Evolutionary conservation across 2,329 filamentous ascomycete species (phyloP).

Genomic region (Exophiala aquamarina): DNA sequence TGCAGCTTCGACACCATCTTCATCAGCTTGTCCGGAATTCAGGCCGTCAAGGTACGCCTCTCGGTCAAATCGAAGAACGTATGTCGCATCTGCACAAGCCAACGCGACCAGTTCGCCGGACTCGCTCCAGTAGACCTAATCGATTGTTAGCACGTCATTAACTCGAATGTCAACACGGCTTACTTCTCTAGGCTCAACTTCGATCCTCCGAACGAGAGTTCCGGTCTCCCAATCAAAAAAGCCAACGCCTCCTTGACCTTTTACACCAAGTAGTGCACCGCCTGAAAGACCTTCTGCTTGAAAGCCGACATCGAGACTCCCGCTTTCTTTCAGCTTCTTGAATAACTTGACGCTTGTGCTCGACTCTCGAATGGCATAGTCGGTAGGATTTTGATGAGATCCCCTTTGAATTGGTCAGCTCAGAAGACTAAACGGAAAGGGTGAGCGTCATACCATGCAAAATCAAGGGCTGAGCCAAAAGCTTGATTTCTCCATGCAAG

Average conservation of each 20-base stretch:
- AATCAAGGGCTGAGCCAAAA: slow-evolving; percentile 92
- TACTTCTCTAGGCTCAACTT: slow-evolving; percentile 67
- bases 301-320: slow-evolving; percentile 90
- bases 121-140: slow-evolving; percentile 94
- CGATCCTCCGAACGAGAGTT: slow-evolving; percentile 85
- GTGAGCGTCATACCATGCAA: slow-evolving; percentile 78
- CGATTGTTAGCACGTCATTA: no score
- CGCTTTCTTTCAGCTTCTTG: slow-evolving; percentile 91
- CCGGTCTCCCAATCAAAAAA: slow-evolving; percentile 97
- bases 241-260: slow-evolving; percentile 89
- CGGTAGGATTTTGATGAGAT: slow-evolving; percentile 55
- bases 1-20: slow-evolving; percentile 90
- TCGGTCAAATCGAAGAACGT: slow-evolving; percentile 86
- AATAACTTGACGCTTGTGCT: slow-evolving; percentile 90
- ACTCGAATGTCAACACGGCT: not conserved
- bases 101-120: slow-evolving; percentile 90
- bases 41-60: slow-evolving; percentile 84
- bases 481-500: slow-evolving; percentile 96
- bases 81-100: slow-evolving; percentile 93
- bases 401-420: slow-evolving; percentile 7
- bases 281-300: slow-evolving; percentile 88
- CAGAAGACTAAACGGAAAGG: not conserved
- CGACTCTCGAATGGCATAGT: slow-evolving; percentile 95
- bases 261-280: slow-evolving; percentile 88
- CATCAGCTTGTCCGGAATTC: slow-evolving; percentile 78